A percentile compares a stretch with the other conserved stretches of the same genome.
phyloP scores from a whole-genome alignment of 495 filamentous ascomycete genomes.

The Chlorociboria aeruginascens region DNA sequence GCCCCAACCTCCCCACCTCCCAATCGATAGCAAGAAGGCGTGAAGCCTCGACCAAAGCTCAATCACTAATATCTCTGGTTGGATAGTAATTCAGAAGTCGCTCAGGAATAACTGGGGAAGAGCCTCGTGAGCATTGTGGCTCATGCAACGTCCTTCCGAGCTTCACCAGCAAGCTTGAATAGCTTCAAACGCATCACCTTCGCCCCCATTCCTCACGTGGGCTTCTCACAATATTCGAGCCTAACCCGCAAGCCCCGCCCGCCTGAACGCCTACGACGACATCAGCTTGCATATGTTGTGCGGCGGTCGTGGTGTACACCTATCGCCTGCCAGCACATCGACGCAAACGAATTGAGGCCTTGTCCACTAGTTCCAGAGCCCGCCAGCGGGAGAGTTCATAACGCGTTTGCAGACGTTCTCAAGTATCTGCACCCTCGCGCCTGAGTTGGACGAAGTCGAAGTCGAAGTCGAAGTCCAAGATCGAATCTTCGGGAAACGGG shows the following conservation, averaged over 20 bases:
- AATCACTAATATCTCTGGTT: constrained; percentile 35
- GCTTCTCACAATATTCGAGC: constrained; percentile 7
- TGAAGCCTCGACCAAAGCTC: constrained; percentile 11
- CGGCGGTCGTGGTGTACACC: constrained; percentile 36
- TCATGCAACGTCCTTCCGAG: constrained; percentile 18
- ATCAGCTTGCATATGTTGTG: constrained; percentile 47
- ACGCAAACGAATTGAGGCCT: constrained; percentile 35
- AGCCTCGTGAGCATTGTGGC: constrained; percentile 22
- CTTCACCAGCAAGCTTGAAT: constrained; percentile 21
- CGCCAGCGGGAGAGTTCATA: constrained; percentile 20
- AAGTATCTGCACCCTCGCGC: background rate
- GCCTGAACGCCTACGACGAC: constrained; percentile 33
- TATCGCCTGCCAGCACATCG: constrained; percentile 45
- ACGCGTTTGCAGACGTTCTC: constrained; percentile 9
- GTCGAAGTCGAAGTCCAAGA: constrained; percentile 1
- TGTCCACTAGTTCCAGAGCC: constrained; percentile 14
- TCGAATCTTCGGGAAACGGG: background rate
- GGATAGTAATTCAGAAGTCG: constrained; percentile 28
- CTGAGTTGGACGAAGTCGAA: background rate
- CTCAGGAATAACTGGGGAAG: constrained; percentile 25
- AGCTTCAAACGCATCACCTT: constrained; percentile 17
- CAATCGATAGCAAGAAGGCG: constrained; percentile 12
- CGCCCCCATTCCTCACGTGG: constrained; percentile 19
- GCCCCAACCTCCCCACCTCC: constrained; percentile 12
- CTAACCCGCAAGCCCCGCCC: constrained; percentile 17